Evolutionary conservation across 768 basidiomycete species (phyloP).

Genomic region (Nidularia sp.): DNA sequence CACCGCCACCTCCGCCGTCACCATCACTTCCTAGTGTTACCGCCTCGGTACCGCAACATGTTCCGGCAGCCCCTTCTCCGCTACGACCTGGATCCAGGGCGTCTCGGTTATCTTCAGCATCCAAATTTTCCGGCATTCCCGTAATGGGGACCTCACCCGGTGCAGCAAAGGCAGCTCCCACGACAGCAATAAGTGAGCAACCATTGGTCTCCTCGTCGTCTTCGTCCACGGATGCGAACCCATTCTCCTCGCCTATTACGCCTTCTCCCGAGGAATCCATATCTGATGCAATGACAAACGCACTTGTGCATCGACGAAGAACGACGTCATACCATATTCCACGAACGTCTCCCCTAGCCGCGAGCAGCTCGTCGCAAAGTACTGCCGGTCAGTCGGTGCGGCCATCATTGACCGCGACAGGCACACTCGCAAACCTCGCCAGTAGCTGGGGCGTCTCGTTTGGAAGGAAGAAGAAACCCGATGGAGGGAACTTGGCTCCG

Average conservation of each 20-base stretch:
- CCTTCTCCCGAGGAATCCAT: slow-evolving; percentile 62
- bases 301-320: slow-evolving; percentile 40
- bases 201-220: slow-evolving; percentile 41
- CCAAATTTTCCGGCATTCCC: slow-evolving; percentile 66
- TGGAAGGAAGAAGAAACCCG: slow-evolving; percentile 47
- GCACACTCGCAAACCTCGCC: slow-evolving; percentile 53
- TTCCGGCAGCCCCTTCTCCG: slow-evolving; percentile 42
- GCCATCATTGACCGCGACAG: slow-evolving; percentile 37
- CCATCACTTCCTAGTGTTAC: slow-evolving; percentile 31
- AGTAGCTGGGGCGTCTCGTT: slow-evolving; percentile 66
- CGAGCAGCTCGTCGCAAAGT: slow-evolving; percentile 21
- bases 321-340: slow-evolving; percentile 60
- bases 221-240: slow-evolving; percentile 34
- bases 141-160: slow-evolving; percentile 44
- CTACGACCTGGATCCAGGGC: slow-evolving; percentile 71
- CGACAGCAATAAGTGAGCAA: slow-evolving; percentile 63
- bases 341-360: slow-evolving; percentile 42
- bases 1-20: slow-evolving; percentile 30
- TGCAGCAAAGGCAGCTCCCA: slow-evolving; percentile 56
- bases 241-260: slow-evolving; percentile 35
- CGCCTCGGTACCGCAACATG: slow-evolving; percentile 31
- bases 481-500: slow-evolving; percentile 16
- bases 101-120: slow-evolving; percentile 65
- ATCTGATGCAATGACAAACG: slow-evolving; percentile 55
- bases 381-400: slow-evolving; percentile 19